phyloP scores from a whole-genome alignment of 192 early-diverging fungal genomes.

The Geranomyces variabilis region DNA sequence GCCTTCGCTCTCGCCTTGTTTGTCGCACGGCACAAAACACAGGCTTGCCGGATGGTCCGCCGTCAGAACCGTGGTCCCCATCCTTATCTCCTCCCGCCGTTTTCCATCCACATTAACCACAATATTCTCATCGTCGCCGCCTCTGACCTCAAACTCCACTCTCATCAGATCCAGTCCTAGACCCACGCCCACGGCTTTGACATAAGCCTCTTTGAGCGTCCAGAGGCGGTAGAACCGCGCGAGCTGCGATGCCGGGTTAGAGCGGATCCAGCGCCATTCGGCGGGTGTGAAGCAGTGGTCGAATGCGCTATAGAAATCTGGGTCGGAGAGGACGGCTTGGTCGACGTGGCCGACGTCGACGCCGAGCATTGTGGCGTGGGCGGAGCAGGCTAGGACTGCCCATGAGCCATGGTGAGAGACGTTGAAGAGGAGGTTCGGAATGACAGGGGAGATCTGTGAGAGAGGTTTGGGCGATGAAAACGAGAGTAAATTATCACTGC shows the following conservation, averaged over 20 bases:
- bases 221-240: conserved; percentile 55
- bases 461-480: background rate
- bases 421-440: conserved; percentile 44
- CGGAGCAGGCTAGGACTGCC: conserved; percentile 52
- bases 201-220: conserved; percentile 62
- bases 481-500: too few species aligned
- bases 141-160: conserved; percentile 44
- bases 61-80: background rate
- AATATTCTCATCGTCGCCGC: background rate
- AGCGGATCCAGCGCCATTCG: conserved; percentile 28
- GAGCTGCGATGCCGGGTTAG: conserved; percentile 11
- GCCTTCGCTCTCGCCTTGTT: too few species aligned
- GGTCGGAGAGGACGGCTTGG: conserved; percentile 30
- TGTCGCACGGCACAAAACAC: too few species aligned
- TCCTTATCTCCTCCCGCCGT: background rate
- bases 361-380: conserved; percentile 35
- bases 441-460: conserved; percentile 1
- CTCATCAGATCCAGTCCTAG: conserved; percentile 50
- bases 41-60: background rate
- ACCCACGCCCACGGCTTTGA: conserved; percentile 60
- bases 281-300: conserved; percentile 11
- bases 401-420: conserved; percentile 64
- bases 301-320: conserved; percentile 38
- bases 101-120: background rate
- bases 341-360: conserved; percentile 58